A percentile compares a stretch with the other conserved stretches of the same genome.
Conservation (phyloP, 768 basidiomycete species). For the Paxillus involutus region DNA sequence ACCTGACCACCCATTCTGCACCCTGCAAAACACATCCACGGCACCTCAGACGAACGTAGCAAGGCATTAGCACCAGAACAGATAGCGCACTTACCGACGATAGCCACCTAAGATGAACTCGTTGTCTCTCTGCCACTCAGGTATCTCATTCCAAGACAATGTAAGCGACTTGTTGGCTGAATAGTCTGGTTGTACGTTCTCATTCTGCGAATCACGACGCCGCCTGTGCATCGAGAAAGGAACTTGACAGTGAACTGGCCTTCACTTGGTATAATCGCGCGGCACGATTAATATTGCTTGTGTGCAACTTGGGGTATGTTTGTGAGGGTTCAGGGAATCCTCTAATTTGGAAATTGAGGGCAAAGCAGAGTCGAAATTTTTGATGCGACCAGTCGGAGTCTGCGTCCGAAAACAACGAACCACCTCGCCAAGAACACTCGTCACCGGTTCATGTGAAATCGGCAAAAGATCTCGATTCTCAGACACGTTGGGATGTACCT, state of each 20-base stretch:
- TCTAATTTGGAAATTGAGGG: not conserved
- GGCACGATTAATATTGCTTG: not conserved
- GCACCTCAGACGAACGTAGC: not conserved
- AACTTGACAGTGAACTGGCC: not conserved
- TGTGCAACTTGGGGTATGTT: not conserved
- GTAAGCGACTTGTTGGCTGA: conserved; percentile 19
- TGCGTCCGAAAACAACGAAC: not conserved
- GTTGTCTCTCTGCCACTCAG: conserved; percentile 73
- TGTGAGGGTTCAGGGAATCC: not conserved
- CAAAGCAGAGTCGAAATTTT: not conserved
- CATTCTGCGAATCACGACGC: conserved; percentile 10
- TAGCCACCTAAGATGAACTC: conserved; percentile 72
- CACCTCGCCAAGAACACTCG: not conserved
- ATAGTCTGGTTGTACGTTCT: conserved; percentile 1
- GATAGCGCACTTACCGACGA: conserved; percentile 48
- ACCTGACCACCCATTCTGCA: conserved; percentile 59
- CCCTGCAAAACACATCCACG: conserved; percentile 35
- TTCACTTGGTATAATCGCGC: not conserved
- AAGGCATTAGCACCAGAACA: conserved; percentile 1
- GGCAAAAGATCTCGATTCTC: conserved; percentile 23
- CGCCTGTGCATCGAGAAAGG: conserved; percentile 17
- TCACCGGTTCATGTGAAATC: conserved; percentile 13
- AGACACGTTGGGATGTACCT: conserved; percentile 16
- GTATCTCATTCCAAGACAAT: conserved; percentile 57
- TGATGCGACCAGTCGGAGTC: not conserved